Conservation (phyloP, 192 early-diverging fungal species). For the Gorgonomyces haynaldii region DNA sequence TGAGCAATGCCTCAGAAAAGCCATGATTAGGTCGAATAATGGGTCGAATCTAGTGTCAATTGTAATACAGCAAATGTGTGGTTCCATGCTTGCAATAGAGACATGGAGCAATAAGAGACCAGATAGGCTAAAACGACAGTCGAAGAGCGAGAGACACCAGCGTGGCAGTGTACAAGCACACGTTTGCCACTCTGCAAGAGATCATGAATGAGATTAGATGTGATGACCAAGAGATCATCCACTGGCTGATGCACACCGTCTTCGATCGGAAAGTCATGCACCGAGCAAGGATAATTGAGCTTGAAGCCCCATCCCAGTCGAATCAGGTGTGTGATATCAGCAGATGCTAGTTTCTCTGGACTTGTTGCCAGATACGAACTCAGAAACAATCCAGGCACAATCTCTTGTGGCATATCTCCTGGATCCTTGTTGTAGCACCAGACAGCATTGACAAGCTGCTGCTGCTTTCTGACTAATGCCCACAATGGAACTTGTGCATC, state of each 20-base stretch:
- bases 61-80: slow-evolving; percentile 9
- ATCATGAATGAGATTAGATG: slow-evolving; percentile 15
- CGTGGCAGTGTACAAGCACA: slow-evolving; percentile 40
- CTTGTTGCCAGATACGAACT: too few species aligned
- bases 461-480: too few species aligned
- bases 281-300: slow-evolving; percentile 2
- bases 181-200: slow-evolving; percentile 10
- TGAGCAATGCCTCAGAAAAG: slow-evolving; percentile 25
- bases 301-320: slow-evolving; percentile 29
- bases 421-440: too few species aligned
- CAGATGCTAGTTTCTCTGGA: too few species aligned
- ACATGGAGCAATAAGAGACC: slow-evolving; percentile 20
- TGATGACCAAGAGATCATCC: slow-evolving; percentile 20
- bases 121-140: slow-evolving; percentile 50
- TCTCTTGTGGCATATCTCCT: too few species aligned
- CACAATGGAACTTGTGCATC: too few species aligned
- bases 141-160: slow-evolving; percentile 48
- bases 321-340: slow-evolving; percentile 22
- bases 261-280: slow-evolving; percentile 29
- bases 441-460: too few species aligned
- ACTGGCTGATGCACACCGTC: slow-evolving; percentile 24
- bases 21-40: slow-evolving; percentile 39
- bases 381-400: too few species aligned
- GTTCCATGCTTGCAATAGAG: slow-evolving; percentile 28
- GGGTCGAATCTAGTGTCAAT: slow-evolving; percentile 13